Conservation (phyloP, 305 asterid species). For the Fraxinus floribunda region DNA sequence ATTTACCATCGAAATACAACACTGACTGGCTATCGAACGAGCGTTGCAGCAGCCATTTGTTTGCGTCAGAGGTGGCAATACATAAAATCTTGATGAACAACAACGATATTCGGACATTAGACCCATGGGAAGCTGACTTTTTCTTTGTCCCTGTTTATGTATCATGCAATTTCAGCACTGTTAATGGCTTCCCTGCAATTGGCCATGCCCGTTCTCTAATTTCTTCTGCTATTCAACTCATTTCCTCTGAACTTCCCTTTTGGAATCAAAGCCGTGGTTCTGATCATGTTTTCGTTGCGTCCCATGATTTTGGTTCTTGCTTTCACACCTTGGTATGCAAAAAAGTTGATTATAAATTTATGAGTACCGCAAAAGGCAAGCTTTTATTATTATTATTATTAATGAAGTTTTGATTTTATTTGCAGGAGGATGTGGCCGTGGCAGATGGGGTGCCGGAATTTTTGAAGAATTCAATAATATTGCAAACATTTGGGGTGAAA, state of each 20-base stretch:
- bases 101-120: constrained; percentile 52
- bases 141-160: constrained; percentile 94
- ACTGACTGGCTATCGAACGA: constrained; percentile 59
- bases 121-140: constrained; percentile 76
- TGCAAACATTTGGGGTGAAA: constrained; percentile 89
- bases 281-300: constrained; percentile 70
- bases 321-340: constrained; percentile 67
- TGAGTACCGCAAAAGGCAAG: not conserved
- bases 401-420: not conserved
- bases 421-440: constrained; percentile 72
- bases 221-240: constrained; percentile 46
- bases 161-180: constrained; percentile 80
- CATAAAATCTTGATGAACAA: constrained; percentile 55
- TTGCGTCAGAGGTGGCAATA: constrained; percentile 87
- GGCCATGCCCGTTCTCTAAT: constrained; percentile 83
- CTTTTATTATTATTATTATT: too few relatives aligned
- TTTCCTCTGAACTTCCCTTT: constrained; percentile 57
- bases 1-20: constrained; percentile 69
- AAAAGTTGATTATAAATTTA: not conserved
- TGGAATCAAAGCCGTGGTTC: constrained; percentile 85
- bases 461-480: constrained; percentile 57
- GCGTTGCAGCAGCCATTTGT: constrained; percentile 69
- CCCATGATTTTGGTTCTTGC: constrained; percentile 84
- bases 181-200: constrained; percentile 89
- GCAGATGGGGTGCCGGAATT: constrained; percentile 76